Conservation (phyloP, 768 basidiomycete species). For the Pleurotus sapidus region DNA sequence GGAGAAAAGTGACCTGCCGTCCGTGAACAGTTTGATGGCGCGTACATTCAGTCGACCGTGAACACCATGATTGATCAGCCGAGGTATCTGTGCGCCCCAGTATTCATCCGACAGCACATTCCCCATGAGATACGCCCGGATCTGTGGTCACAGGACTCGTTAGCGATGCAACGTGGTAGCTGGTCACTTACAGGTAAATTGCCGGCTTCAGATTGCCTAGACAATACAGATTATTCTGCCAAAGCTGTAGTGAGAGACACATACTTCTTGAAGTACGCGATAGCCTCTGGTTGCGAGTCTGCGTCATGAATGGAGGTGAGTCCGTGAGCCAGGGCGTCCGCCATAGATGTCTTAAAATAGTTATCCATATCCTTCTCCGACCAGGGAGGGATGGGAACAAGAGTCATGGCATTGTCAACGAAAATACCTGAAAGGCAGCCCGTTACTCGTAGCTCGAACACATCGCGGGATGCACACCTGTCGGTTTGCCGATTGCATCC, state of each 20-base stretch:
- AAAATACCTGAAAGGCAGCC: conserved; percentile 52
- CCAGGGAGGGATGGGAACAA: conserved; percentile 68
- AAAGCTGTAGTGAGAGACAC: conserved; percentile 12
- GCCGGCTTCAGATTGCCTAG: conserved; percentile 66
- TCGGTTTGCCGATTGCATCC: conserved; percentile 59
- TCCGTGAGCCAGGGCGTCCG: conserved; percentile 73
- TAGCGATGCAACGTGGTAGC: background rate
- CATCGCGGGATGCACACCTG: conserved; percentile 40
- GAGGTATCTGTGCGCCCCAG: conserved; percentile 64
- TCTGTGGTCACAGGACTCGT: conserved; percentile 27
- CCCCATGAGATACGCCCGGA: conserved; percentile 64
- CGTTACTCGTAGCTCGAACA: background rate
- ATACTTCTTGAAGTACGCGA: conserved; percentile 67
- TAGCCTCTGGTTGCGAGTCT: conserved; percentile 39
- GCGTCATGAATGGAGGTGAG: conserved; percentile 91
- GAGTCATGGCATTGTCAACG: conserved; percentile 83
- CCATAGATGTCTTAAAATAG: conserved; percentile 62
- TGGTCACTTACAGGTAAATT: conserved; percentile 58
- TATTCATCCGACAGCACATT: conserved; percentile 44
- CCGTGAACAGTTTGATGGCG: conserved; percentile 72
- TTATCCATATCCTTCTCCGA: conserved; percentile 52
- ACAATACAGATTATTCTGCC: background rate
- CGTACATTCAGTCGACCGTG: conserved; percentile 54
- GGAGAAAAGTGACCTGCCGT: conserved; percentile 44
- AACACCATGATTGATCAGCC: conserved; percentile 56